Percentiles rank a stretch among this genome's conserved stretches.
Evolutionary conservation across 257 asterid species (phyloP).

Genomic region (Penstemon eatonii): DNA sequence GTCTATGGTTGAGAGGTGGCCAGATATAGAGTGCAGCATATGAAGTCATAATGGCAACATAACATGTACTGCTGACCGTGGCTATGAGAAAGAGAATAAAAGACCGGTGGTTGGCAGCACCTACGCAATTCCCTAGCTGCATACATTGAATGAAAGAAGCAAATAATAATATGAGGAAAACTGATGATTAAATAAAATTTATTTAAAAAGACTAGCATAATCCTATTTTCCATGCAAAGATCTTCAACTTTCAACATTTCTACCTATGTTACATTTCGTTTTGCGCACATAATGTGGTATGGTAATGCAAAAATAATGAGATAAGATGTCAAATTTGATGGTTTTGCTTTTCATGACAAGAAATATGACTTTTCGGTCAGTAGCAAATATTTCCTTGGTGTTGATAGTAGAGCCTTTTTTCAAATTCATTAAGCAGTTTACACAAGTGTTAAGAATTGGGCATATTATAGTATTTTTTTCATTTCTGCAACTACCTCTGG

Average conservation of each 20-base stretch:
- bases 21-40: constrained; percentile 53
- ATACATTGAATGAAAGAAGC: constrained; percentile 15
- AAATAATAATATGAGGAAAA: not conserved
- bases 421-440: not conserved
- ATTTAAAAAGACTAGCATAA: not conserved
- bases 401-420: not conserved
- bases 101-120: constrained; percentile 73
- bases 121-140: constrained; percentile 98
- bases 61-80: constrained; percentile 61
- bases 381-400: not conserved
- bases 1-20: constrained; percentile 47
- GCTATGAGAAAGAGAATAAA: constrained; percentile 81
- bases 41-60: constrained; percentile 53
- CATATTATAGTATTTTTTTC: not conserved
- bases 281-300: not conserved
- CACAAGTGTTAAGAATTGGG: not conserved
- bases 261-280: not conserved
- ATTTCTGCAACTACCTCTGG: not conserved
- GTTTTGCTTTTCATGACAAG: not conserved
- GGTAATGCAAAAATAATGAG: not conserved
- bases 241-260: not conserved
- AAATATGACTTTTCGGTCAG: not conserved
- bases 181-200: constrained; percentile 13
- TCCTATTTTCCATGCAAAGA: not conserved
- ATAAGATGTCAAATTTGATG: not conserved